Conservation (phyloP, 192 early-diverging fungal species). For the Entomortierella beljakovae region DNA sequence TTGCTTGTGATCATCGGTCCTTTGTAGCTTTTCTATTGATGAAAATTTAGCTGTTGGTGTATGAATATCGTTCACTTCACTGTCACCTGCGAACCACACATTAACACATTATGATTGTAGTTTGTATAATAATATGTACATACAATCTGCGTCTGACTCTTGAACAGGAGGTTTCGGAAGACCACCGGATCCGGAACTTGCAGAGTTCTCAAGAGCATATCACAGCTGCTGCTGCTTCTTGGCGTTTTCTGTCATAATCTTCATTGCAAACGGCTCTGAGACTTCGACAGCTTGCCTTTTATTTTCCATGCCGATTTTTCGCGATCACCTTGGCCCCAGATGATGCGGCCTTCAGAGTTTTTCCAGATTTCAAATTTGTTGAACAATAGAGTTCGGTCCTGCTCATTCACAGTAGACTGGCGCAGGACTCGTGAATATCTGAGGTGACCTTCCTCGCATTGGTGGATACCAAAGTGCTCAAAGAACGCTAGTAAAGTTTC, state of each 20-base stretch:
- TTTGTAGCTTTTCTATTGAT: too few relatives aligned
- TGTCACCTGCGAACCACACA: too few relatives aligned
- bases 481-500: slow-evolving; percentile 16
- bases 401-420: background rate
- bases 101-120: too few relatives aligned
- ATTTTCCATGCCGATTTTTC: slow-evolving; percentile 13
- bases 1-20: too few relatives aligned
- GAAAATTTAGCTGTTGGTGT: too few relatives aligned
- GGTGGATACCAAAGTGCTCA: slow-evolving; percentile 11
- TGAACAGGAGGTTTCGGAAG: background rate
- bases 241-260: slow-evolving; percentile 17
- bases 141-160: too few relatives aligned
- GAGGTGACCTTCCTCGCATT: slow-evolving; percentile 6
- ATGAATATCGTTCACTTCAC: too few relatives aligned
- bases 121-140: too few relatives aligned
- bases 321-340: slow-evolving; percentile 15
- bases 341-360: slow-evolving; percentile 1
- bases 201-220: background rate
- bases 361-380: slow-evolving; percentile 15
- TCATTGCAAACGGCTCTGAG: slow-evolving; percentile 10
- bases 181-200: background rate
- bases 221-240: slow-evolving; percentile 9
- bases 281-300: slow-evolving; percentile 16
- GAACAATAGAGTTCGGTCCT: slow-evolving; percentile 9
- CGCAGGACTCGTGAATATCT: slow-evolving; percentile 16